Evolutionary conservation across 768 basidiomycete genomes (phyloP), one percentile per base, ranked within the genome.

Genomic region (Suillus bovinus): DNA sequence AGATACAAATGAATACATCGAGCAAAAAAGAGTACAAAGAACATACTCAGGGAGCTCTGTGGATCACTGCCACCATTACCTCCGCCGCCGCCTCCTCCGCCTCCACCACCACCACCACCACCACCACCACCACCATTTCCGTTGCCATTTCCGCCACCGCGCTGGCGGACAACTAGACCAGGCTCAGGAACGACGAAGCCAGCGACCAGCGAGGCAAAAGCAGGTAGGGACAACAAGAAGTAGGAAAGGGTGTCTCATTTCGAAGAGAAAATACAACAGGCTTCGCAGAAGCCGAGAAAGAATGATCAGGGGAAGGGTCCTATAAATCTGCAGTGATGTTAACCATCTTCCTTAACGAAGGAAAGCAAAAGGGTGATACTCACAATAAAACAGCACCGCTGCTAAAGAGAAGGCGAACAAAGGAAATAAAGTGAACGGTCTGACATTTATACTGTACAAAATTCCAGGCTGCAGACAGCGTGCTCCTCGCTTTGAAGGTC

Each of bases 191-290:
- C 69, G 13, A 64, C 49, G 56, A 79, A 63, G 58, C 61, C 71
- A 20, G 76, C 58, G 60, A 75, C 81, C 47, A 71, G 68, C 60
- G 77, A 67, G 22, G 67, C 68, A 64, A 76, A 68, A 56, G 79
- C 62, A 52, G 81, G 70, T 53, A 83, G 76, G 76, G 47, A 80
- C 69, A 61, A 81, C 66, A 63, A 81, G 69, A 49, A 78, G 62
- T 17, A 79, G 71, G 60, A 71, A 71, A 46, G 79, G 76, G 74
- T 82, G 80, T 78, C 81, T 85, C 85, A 86, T 86, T 67, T 68
- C 77, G 70, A 69, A 69, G 60, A 68, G 68, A 73, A 65, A 59
- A 52, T 58, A 54, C 52, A 57, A 66, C 57, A 60, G 47, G 78
- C 80, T 81, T 84, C 79, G 64, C 81, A 68, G 80, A 84, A 84